Evolutionary conservation across 2,329 filamentous ascomycete species (phyloP).

Genomic region (Macroventuria anomochaeta): DNA sequence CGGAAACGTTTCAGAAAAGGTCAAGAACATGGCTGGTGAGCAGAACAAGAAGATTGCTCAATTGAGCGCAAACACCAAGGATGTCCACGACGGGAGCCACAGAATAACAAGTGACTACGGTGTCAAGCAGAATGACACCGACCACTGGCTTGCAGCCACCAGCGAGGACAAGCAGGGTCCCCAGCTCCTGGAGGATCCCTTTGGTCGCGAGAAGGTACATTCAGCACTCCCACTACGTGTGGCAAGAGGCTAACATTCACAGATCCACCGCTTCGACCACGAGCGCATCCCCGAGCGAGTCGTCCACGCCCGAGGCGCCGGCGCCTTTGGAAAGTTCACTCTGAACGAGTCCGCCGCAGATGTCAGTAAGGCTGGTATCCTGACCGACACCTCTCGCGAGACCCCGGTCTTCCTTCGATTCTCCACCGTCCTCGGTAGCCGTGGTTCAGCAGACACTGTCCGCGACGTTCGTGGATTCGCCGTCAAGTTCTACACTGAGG

Average conservation of each 20-base stretch:
- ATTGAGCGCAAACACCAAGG: constrained; percentile 63
- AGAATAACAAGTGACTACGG: constrained; percentile 80
- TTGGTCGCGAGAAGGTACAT: constrained; percentile 73
- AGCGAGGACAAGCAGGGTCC: constrained; percentile 71
- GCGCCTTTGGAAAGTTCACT: constrained; percentile 71
- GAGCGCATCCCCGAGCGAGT: constrained; percentile 73
- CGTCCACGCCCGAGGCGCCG: constrained; percentile 70
- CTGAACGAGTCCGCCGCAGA: constrained; percentile 68
- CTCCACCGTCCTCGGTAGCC: constrained; percentile 77
- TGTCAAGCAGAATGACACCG: constrained; percentile 73
- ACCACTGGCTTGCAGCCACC: constrained; percentile 76
- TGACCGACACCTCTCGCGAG: constrained; percentile 71
- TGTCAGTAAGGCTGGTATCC: constrained; percentile 67
- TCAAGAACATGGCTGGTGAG: constrained; percentile 43
- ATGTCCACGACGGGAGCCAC: constrained; percentile 61
- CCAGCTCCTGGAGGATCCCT: constrained; percentile 72
- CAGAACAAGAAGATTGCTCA: constrained; percentile 65
- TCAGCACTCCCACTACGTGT: neutral
- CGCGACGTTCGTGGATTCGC: constrained; percentile 85
- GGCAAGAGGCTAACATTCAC: constrained; percentile 12
- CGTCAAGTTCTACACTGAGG: constrained; percentile 77
- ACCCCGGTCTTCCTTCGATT: constrained; percentile 76
- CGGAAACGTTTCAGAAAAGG: constrained; percentile 36
- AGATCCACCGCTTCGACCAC: constrained; percentile 80
- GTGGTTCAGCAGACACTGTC: constrained; percentile 79